Percentiles rank a stretch among this genome's conserved stretches.
These are phyloP conservation scores for Mortierella sp. DNA, from an alignment of 371 early-diverging fungal species.

Conservation along the genomic window DNA sequence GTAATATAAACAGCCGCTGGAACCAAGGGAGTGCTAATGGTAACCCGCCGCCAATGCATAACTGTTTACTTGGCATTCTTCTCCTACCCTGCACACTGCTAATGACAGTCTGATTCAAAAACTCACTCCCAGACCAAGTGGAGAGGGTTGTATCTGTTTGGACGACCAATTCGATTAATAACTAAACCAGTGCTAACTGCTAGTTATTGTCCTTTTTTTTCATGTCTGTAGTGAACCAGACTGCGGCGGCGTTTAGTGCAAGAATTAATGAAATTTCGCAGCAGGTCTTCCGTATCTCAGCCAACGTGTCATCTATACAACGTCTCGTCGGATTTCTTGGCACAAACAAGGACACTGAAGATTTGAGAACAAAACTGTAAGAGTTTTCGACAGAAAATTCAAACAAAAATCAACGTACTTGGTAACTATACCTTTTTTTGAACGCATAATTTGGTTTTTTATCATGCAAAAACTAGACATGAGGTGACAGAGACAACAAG, in stretches of 20 bases:
- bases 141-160: too few relatives aligned
- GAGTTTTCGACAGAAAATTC: too few relatives aligned
- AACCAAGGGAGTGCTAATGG: constrained; percentile 21
- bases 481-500: constrained; percentile 84
- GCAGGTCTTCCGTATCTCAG: constrained; percentile 79
- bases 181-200: not conserved
- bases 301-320: constrained; percentile 86
- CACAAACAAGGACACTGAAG: constrained; percentile 79
- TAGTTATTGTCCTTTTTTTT: not conserved
- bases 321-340: constrained; percentile 83
- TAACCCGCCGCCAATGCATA: too few relatives aligned
- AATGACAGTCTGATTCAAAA: too few relatives aligned
- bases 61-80: not conserved
- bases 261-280: constrained; percentile 68
- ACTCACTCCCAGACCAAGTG: too few relatives aligned
- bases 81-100: not conserved
- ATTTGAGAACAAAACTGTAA: constrained; percentile 81
- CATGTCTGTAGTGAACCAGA: not conserved
- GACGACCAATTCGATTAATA: too few relatives aligned
- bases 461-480: too few relatives aligned
- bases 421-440: not conserved
- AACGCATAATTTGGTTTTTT: too few relatives aligned
- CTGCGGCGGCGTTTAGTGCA: constrained; percentile 63
- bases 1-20: constrained; percentile 31
- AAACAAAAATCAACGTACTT: too few relatives aligned